Evolutionary conservation across 148 eudicot genomes (phyloP).

Genomic region (Rhododendron ferrugineum): DNA sequence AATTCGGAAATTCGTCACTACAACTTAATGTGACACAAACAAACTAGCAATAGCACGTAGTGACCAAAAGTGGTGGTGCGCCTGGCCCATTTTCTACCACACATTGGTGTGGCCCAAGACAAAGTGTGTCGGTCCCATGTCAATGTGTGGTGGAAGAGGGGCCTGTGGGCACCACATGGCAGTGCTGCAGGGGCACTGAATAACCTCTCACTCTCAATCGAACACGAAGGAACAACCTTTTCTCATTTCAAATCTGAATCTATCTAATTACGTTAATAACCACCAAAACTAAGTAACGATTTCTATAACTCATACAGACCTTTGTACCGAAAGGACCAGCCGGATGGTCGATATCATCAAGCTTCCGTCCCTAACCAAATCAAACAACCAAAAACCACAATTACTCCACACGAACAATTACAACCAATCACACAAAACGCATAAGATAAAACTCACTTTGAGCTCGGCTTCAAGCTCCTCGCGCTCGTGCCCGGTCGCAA

Average conservation of each 20-base stretch:
- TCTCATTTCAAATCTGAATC: not conserved
- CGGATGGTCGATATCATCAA: constrained; percentile 66
- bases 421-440: not conserved
- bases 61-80: not conserved
- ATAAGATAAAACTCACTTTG: constrained; percentile 27
- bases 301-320: constrained; percentile 32
- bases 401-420: constrained; percentile 12
- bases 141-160: not conserved
- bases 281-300: not conserved
- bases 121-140: not conserved
- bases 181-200: no score
- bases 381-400: not conserved
- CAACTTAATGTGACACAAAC: not conserved
- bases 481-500: constrained; percentile 61
- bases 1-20: not conserved
- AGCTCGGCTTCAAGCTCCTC: constrained; percentile 57
- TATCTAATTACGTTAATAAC: not conserved
- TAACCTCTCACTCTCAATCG: not conserved
- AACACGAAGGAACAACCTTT: not conserved
- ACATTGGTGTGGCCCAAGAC: not conserved
- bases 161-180: not conserved
- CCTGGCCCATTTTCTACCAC: not conserved
- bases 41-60: not conserved
- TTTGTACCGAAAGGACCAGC: constrained; percentile 88
- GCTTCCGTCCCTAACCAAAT: constrained; percentile 54